Conservation (phyloP, 129 eudicot species). For the Sambucus nigra region DNA sequence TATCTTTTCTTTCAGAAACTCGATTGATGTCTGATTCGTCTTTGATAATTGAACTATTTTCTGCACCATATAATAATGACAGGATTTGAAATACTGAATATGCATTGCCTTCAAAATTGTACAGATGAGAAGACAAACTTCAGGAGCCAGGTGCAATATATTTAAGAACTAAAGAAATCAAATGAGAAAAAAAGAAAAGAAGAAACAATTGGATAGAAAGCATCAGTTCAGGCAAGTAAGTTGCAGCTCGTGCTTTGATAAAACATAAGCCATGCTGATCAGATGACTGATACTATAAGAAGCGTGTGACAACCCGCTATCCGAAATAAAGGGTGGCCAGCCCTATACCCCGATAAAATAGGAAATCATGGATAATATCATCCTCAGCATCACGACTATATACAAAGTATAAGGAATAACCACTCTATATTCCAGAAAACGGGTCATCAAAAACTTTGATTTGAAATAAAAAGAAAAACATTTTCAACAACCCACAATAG, state of each 20-base stretch:
- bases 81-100: not conserved
- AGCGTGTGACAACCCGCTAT: too few relatives aligned
- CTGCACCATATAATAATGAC: constrained; percentile 26
- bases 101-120: not conserved
- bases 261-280: not conserved
- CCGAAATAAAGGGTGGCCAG: too few relatives aligned
- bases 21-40: constrained; percentile 24
- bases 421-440: too few relatives aligned
- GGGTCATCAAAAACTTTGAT: too few relatives aligned
- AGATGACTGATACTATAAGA: too few relatives aligned
- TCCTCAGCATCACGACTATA: too few relatives aligned
- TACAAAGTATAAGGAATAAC: too few relatives aligned
- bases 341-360: too few relatives aligned
- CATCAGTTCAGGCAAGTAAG: not conserved
- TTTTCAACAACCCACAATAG: too few relatives aligned
- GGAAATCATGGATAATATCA: too few relatives aligned
- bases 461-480: too few relatives aligned
- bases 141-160: not conserved
- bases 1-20: constrained; percentile 13
- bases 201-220: not conserved
- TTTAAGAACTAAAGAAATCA: too few relatives aligned
- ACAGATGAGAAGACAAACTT: not conserved
- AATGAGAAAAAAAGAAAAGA: not conserved
- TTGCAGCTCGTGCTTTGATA: not conserved
- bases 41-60: constrained; percentile 12